Conservation (phyloP, 768 basidiomycete species). For the Amanita muscaria region DNA sequence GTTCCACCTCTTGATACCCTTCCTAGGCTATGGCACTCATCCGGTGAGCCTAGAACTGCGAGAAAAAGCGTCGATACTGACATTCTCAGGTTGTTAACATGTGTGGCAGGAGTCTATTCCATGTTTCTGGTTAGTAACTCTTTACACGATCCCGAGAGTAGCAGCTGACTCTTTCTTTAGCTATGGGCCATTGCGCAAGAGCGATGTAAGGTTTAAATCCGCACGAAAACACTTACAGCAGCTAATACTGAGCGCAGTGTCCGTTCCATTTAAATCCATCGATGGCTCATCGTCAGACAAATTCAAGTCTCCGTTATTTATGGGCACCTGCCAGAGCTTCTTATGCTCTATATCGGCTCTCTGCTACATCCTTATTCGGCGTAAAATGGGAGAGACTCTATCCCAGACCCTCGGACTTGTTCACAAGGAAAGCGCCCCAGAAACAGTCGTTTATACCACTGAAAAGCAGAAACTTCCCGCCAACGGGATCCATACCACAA, state of each 20-base stretch:
- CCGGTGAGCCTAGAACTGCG: not conserved
- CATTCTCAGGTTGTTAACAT: conserved; percentile 51
- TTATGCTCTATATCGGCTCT: conserved; percentile 71
- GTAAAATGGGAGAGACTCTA: conserved; percentile 45
- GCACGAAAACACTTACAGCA: not conserved
- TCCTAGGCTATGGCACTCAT: conserved; percentile 4
- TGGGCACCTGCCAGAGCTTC: conserved; percentile 79
- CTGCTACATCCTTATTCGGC: conserved; percentile 61
- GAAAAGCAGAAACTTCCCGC: conserved; percentile 21
- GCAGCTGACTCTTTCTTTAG: conserved; percentile 27
- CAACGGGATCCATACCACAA: conserved; percentile 26
- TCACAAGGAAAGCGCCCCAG: conserved; percentile 18
- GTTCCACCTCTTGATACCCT: not conserved
- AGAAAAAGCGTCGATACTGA: not conserved
- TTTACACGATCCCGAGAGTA: not conserved
- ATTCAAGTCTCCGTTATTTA: conserved; percentile 80
- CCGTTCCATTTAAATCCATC: conserved; percentile 72
- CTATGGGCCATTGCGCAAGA: conserved; percentile 94
- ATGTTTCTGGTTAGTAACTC: conserved; percentile 72
- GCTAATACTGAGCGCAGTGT: conserved; percentile 38
- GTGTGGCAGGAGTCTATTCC: conserved; percentile 82
- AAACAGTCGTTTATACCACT: conserved; percentile 12
- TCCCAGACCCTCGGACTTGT: conserved; percentile 56
- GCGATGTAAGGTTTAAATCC: conserved; percentile 46
- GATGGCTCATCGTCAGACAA: conserved; percentile 55